phyloP scores from a whole-genome alignment of 208 protist genomes.

The Leishmania braziliensis region DNA sequence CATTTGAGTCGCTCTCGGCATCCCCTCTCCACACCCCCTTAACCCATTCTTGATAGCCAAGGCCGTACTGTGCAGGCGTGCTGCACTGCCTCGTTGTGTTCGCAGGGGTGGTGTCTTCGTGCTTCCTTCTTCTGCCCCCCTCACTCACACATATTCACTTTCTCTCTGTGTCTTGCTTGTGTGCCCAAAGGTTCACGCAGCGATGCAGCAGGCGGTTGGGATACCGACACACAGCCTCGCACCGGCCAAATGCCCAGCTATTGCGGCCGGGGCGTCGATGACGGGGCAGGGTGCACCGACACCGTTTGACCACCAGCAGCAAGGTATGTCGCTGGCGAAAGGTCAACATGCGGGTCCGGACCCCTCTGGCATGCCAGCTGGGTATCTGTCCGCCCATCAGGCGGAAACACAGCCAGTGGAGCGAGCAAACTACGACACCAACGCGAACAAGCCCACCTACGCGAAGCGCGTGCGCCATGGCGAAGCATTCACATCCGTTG shows the following conservation, averaged over 20 bases:
- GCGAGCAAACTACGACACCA: slow-evolving; percentile 24
- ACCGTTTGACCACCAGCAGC: not conserved
- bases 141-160: not conserved
- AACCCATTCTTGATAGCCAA: not conserved
- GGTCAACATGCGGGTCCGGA: not conserved
- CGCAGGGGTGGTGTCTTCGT: not conserved
- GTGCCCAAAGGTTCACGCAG: not conserved
- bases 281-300: not conserved
- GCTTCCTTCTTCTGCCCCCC: not conserved
- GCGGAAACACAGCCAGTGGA: not conserved
- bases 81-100: not conserved
- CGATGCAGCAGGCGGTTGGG: not conserved
- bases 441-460: slow-evolving; percentile 34
- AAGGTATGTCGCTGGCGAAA: not conserved
- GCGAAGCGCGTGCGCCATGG: slow-evolving; percentile 39
- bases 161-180: not conserved
- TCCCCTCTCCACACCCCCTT: not conserved
- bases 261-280: not conserved
- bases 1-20: not conserved
- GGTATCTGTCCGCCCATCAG: not conserved
- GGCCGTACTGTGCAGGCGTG: not conserved
- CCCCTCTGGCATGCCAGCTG: not conserved
- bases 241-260: not conserved
- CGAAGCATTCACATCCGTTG: slow-evolving; percentile 20
- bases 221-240: not conserved